Base-by-base conservation (phyloP, 108 stramenopile species). In the Nitzschia sp. region DNA sequence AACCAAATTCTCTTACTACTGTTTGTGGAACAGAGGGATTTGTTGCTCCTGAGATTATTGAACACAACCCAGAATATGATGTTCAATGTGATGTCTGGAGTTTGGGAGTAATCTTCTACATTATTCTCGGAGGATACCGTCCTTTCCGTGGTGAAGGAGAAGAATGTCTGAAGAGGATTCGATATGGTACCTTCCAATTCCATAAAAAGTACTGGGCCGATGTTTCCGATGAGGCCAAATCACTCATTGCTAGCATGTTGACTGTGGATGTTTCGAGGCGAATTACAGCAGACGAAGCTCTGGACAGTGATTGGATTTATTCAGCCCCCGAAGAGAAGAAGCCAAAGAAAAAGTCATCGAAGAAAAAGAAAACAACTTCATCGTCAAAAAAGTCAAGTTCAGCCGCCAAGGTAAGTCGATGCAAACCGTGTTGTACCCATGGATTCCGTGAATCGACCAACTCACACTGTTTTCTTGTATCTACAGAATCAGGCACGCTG, bases 81-180 rank as follows among this genome's bases (percentile, higher is more conserved):
- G 80, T 85, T 10, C 72, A 88, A 51, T 80, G 81, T 44, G 98
- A 98, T 64, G 92, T 97, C 82, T 98, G 98, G 98, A 85, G 88
- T 66, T 66, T 97, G 50, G 98, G 98, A 15, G 96, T 98, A 17
- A 92, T 97, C 51, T 67, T 89, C 10, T 98, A 90, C 81, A 95
- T 98, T 25, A 41, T 98, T 25, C 53, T 98, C 17, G 96, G 92
- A 37, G 96, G 96, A 14, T 97, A 97, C 59, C 87, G 91, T 14
- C 96, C 96, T 11, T 97, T 97, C 69, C 70, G 79, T 39, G 80
- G 84, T 14, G 72, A 74, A 56, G 67, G 75, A 20, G 72, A 85
- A 26, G 85, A 71, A 10, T 82, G 88, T 60, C 76, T 88, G 53
- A 78, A 79, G 48, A 80, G 83, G 52, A 88, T 89, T 52, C 76